phyloP scores from a whole-genome alignment of 495 filamentous ascomycete species.

The Xylaria sp. region DNA sequence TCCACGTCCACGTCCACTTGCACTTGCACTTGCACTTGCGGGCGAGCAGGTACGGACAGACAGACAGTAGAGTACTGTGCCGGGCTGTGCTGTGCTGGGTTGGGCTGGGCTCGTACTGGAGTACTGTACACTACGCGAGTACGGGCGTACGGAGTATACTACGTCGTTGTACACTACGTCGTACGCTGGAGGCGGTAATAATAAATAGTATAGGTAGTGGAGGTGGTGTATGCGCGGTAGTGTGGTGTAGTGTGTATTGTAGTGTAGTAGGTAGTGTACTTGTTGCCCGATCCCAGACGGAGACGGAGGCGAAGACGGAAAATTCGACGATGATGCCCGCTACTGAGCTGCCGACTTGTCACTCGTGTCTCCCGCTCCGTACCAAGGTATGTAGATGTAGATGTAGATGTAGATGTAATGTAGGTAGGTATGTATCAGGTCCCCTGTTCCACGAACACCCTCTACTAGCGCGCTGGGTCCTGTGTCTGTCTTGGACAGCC shows the following conservation, averaged over 20 bases:
- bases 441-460: constrained; percentile 9
- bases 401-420: no score
- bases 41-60: neutral
- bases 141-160: constrained; percentile 23
- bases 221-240: constrained; percentile 6
- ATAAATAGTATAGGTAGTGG: neutral
- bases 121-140: no score
- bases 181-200: constrained; percentile 12
- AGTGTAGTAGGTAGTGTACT: neutral
- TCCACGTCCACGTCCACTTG: no score
- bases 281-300: constrained; percentile 23
- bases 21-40: constrained; percentile 4
- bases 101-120: constrained; percentile 13
- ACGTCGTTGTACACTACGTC: constrained; percentile 24
- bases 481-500: constrained; percentile 4
- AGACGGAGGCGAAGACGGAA: constrained; percentile 17
- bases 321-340: constrained; percentile 22
- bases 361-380: constrained; percentile 18
- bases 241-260: neutral
- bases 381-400: no score
- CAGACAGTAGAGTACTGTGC: no score
- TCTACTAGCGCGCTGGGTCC: no score
- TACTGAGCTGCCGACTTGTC: constrained; percentile 18
- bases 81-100: no score
- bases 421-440: constrained; percentile 13